Evolutionary conservation across 1,284 basidiomycete species (phyloP).

Genomic region (Heliocybe sulcata): DNA sequence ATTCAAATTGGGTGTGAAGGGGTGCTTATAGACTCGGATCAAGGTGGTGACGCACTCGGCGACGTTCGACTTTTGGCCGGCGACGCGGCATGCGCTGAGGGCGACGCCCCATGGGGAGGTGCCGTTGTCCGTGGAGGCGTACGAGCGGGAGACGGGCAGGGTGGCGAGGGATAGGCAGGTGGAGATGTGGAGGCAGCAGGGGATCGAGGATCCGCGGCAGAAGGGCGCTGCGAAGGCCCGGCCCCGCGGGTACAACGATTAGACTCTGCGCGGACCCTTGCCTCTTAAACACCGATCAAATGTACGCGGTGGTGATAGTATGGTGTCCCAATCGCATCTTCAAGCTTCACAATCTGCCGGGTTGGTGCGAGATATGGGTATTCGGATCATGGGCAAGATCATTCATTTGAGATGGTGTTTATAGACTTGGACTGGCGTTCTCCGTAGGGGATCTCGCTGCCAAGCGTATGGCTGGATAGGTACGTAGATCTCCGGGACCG

Average conservation of each 20-base stretch:
- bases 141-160: constrained; percentile 57
- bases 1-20: constrained; percentile 2
- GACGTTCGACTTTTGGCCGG: constrained; percentile 73
- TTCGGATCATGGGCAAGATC: neutral
- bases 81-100: constrained; percentile 68
- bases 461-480: neutral
- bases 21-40: constrained; percentile 6
- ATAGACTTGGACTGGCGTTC: neutral
- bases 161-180: constrained; percentile 57
- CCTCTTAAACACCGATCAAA: neutral
- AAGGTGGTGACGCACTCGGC: constrained; percentile 63
- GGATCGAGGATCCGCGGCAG: constrained; percentile 31
- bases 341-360: neutral
- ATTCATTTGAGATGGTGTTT: neutral
- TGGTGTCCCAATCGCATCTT: neutral
- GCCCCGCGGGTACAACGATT: constrained; percentile 57
- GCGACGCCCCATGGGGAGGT: constrained; percentile 79
- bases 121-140: constrained; percentile 69
- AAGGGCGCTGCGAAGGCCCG: constrained; percentile 28
- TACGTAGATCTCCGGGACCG: neutral
- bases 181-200: constrained; percentile 58
- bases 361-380: neutral
- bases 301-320: neutral
- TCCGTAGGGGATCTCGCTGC: neutral
- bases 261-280: constrained; percentile 10